Evolutionary conservation across 495 filamentous ascomycete genomes (phyloP).

Genomic region (Penicillium pulvis): DNA sequence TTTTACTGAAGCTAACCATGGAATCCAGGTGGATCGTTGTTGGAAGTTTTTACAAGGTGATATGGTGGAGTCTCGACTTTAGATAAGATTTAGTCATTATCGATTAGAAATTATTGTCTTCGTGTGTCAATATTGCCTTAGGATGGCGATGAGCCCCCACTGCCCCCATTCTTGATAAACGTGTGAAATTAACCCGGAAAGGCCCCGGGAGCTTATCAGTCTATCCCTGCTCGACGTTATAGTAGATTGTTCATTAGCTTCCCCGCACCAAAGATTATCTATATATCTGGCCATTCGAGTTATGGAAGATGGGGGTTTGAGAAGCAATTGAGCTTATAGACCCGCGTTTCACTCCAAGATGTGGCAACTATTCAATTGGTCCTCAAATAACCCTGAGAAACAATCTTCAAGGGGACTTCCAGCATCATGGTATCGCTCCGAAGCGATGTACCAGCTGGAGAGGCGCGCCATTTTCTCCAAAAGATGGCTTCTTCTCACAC

Average conservation of each 20-base stretch:
- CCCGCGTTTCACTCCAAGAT: constrained; percentile 19
- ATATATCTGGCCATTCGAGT: background rate
- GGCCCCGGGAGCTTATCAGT: background rate
- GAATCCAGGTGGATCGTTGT: constrained; percentile 18
- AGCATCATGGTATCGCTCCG: constrained; percentile 49
- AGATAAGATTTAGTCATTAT: constrained; percentile 1
- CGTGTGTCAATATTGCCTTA: background rate
- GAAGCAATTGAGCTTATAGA: background rate
- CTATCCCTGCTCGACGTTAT: background rate
- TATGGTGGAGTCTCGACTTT: constrained; percentile 23
- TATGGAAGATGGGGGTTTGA: background rate
- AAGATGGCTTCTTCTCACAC: constrained; percentile 30
- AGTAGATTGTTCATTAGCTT: background rate
- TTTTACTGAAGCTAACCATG: background rate
- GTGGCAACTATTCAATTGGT: constrained; percentile 59
- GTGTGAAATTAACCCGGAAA: no score
- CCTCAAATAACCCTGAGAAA: constrained; percentile 51
- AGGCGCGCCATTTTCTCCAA: constrained; percentile 51
- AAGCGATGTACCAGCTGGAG: constrained; percentile 52
- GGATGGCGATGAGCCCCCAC: background rate
- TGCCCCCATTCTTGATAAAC: constrained; percentile 10
- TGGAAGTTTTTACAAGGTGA: constrained; percentile 13
- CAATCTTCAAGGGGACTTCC: constrained; percentile 35
- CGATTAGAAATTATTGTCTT: background rate
- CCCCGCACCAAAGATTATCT: background rate